Base-by-base conservation (phyloP, 129 eudicot species). In the Centaurea solstitialis region DNA sequence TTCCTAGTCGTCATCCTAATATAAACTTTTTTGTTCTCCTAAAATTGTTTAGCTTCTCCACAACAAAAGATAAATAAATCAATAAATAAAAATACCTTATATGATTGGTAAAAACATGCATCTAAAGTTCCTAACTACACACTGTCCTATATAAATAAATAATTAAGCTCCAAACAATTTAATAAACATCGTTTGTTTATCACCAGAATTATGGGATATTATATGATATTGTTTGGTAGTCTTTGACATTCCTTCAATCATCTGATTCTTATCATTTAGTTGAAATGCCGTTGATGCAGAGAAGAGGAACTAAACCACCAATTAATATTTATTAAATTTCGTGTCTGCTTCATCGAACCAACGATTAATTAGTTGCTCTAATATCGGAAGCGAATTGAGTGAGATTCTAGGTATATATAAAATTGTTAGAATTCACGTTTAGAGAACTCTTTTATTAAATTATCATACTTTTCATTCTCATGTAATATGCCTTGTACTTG, bases 331-430 rank as follows among this genome's bases (percentile, higher is more conserved):
- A 7, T 26, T 47, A 57, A 18, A 30, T 7, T 30, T 23, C 33
- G 30, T 75, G 79, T 59, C 10, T 57, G 79, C 10, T 75, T 30
- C 70, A 57, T 75, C 3, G 50, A 75, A 47, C 70, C 70, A 75
- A 75, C 57, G n/a, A n/a, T n/a, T 75, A 50, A 59, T 75, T 75
- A 59, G n/a, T 18, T 33, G 28, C 59, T 33, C 6, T 57, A 5
- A 68, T 30, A 26, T 6, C 26, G 28, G 70, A 21, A 33, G 13
- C 70, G 33, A 59, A 75, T 61, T 43, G 61, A 59, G 59, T 33
- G 20, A 9, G 21, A 75, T 75, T 50, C 50, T 6, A 13, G 30
- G 13, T 50, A 50, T 50, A 50, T n/a, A n/a, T n/a, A n/a, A 50
- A 50, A 50, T 50, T 13, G 62, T 50, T 15, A 12, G n/a, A 68